Base-by-base conservation (phyloP, 352 stramenopile species). In the Pythium myriotylum region DNA sequence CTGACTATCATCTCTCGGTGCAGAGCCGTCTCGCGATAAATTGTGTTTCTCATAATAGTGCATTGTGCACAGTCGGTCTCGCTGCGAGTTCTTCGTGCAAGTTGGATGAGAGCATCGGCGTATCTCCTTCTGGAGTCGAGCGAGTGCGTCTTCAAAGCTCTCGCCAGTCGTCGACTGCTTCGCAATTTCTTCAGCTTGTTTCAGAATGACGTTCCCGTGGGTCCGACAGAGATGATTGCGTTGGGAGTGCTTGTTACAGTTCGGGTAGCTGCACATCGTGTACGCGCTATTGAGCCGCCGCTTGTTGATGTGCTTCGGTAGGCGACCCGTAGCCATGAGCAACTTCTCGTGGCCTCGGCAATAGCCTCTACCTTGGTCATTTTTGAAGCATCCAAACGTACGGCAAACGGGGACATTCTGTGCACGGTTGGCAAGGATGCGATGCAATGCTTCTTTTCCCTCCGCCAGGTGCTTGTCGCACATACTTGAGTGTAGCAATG, bases 191-290 rank as follows among this genome's bases (percentile, higher is more conserved):
- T 90, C 66, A 2, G 86, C 86, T 74, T 95, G 84, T 35, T 87
- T 89, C 19, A 79, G 73, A 37, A 95, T 67, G 37, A 88, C 46
- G 65, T 95, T 95, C 50, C 86, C 86, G 42, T 95, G 86, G 8
- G 85, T 95, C n/a, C 86, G 82, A 45, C 86, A 95, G 48, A 95
- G 65, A 56, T 95, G 86, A 55, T 93, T 72, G 4, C 86, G 81
- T 63, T 95, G 86, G 40, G 86, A 95, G 71, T 95, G 86, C 59
- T 91, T 95, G 59, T 66, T 79, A 52, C 86, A 95, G 24, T 77
- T 77, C 0, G 86, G 86, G 66, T 91, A 95, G 59, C 81, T 91
- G 70, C 86, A 95, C 86, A 95, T 95, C 19, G 84, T 95, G 73
- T 95, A 95, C 33, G 86, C 84, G 65, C 84, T 93, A 51, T 95